Conservation (phyloP, 805 yeast genomes). For the Kodamaea kakaduensis region DNA sequence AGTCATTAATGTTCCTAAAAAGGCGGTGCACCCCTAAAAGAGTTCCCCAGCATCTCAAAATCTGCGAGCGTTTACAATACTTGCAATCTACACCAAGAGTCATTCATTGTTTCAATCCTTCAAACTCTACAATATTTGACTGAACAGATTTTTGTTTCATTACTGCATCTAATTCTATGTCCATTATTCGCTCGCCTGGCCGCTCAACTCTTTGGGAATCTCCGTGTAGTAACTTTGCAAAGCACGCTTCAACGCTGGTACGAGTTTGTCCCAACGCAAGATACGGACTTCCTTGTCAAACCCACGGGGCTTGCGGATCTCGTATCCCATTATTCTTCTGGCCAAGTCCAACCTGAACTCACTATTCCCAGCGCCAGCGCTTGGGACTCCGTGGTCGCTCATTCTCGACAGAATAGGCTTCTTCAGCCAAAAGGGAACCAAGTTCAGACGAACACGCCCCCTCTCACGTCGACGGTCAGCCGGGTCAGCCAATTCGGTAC, state of each 20-base stretch:
- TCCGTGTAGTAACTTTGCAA: conserved; percentile 62
- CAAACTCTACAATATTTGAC: too few relatives aligned
- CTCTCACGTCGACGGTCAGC: conserved; percentile 56
- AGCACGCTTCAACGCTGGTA: conserved; percentile 59
- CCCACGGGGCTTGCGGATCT: conserved; percentile 59
- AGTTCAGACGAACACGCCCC: conserved; percentile 62
- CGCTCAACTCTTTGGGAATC: conserved; percentile 32
- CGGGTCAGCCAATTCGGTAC: conserved; percentile 43
- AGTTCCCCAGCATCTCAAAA: too few relatives aligned
- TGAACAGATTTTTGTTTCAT: too few relatives aligned
- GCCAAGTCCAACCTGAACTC: conserved; percentile 53
- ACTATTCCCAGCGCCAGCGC: conserved; percentile 19
- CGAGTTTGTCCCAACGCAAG: conserved; percentile 55
- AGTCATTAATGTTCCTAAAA: too few relatives aligned
- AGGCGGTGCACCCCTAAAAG: too few relatives aligned
- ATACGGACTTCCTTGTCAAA: conserved; percentile 67
- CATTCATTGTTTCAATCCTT: too few relatives aligned
- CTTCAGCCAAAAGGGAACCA: conserved; percentile 65
- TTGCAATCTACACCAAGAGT: too few relatives aligned
- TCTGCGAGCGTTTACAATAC: too few relatives aligned
- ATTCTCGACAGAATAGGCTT: conserved; percentile 49
- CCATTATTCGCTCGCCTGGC: conserved; percentile 12
- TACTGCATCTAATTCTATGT: neutral
- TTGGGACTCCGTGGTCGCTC: conserved; percentile 20
- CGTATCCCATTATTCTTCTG: conserved; percentile 61